phyloP scores from a whole-genome alignment of 2,329 filamentous ascomycete species.

The Colletotrichum liaoningense region DNA sequence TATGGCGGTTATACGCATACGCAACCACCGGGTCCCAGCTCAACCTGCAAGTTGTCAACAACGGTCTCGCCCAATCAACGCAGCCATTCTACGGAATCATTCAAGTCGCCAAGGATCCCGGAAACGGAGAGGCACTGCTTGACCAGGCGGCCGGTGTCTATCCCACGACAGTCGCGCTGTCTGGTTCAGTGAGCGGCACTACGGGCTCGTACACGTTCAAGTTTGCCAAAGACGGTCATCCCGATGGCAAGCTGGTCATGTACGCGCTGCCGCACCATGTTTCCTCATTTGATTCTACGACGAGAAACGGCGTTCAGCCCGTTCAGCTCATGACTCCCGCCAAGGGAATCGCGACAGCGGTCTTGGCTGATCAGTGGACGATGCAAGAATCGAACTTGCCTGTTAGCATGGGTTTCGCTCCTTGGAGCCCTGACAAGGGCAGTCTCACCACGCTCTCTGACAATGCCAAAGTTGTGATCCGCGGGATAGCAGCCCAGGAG shows the following conservation, averaged over 20 bases:
- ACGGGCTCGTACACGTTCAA: constrained; percentile 78
- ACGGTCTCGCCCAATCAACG: constrained; percentile 72
- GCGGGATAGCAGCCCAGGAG: constrained; percentile 75
- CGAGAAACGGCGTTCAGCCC: constrained; percentile 60
- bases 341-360: constrained; percentile 82
- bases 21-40: constrained; percentile 69
- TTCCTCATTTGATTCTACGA: constrained; percentile 74
- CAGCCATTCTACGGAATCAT: constrained; percentile 80
- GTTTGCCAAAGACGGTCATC: constrained; percentile 78
- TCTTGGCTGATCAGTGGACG: constrained; percentile 80
- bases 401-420: constrained; percentile 78
- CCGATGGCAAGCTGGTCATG: constrained; percentile 75
- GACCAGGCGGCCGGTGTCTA: constrained; percentile 84
- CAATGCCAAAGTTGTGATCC: constrained; percentile 69
- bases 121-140: constrained; percentile 73
- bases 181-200: constrained; percentile 68
- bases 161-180: constrained; percentile 71
- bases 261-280: constrained; percentile 91
- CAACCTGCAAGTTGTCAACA: constrained; percentile 75
- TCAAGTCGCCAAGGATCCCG: constrained; percentile 84
- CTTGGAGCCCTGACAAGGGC: constrained; percentile 73
- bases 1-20: constrained; percentile 86
- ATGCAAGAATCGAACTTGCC: constrained; percentile 82
- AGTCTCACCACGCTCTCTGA: constrained; percentile 59
- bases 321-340: constrained; percentile 82